Evolutionary conservation across 129 eudicot genomes (phyloP), one percentile per base, ranked within the genome.

Genomic region (Tanacetum coccineum): DNA sequence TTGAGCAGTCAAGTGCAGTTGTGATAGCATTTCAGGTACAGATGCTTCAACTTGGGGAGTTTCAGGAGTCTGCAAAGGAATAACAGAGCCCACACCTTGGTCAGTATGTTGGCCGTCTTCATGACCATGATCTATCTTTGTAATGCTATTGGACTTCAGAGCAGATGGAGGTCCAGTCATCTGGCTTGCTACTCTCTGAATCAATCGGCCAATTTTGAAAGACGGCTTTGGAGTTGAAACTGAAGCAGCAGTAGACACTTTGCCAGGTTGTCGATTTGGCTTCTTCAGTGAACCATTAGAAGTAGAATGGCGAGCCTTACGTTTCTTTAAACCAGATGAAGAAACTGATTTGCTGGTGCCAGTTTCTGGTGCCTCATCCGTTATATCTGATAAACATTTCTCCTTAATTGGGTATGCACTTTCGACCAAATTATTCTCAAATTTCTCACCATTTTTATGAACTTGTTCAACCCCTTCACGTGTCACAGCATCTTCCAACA

Each of bases 181-280:
- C 78, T 91, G 97, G 72, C 83, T 91, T 45, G 97, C 97, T 30
- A 80, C 88, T 72, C 91, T 81, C 19, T 82, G 82, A 63, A 91
- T 91, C 75, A 89, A 67, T 67, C 83, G 94, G 59, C 97, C 97
- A 58, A 91, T 73, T 74, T 78, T 91, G 28, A 91, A 91, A 12
- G 97, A 91, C 21, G 92, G 96, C 74, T 80, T 84, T 32, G 90
- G 90, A 63, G 65, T 75, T 70, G 84, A 75, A 63, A 71, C 17
- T 7, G 60, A 13, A 28, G 32, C 71, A 32, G 85, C 48, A 21
- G 80, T 21, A 53, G 89, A 77, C 19, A 48, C 78, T 77, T 90
- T 84, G 3, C 84, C 85, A 65, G 85, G 74, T 59, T 74, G 68
- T 11, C 78, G 67, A 50, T 76, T 82, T 56, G 51, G 77, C 56